A percentile compares a stretch with the other conserved stretches of the same genome.
phyloP scores from a whole-genome alignment of 495 filamentous ascomycete species.

The Penicillium coprophilum region DNA sequence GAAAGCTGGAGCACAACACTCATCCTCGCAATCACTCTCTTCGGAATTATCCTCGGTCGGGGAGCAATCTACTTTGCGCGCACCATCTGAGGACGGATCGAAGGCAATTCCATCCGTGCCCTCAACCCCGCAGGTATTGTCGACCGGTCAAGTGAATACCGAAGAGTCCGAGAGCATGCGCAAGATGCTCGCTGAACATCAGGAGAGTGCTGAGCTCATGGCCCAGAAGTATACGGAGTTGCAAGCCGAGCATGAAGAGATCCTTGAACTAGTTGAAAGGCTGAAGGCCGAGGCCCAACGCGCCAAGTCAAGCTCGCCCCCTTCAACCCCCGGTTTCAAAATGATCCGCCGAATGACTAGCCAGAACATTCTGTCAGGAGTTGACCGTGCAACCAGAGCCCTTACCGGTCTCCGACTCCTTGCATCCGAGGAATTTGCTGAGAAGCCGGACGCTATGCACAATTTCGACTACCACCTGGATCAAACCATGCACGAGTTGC shows the following conservation, averaged over 20 bases:
- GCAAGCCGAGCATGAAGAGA: slow-evolving; percentile 75
- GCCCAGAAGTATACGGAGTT: slow-evolving; percentile 77
- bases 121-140: slow-evolving; percentile 15
- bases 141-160: slow-evolving; percentile 32
- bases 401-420: slow-evolving; percentile 86
- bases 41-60: slow-evolving; percentile 94
- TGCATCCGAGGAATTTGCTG: slow-evolving; percentile 79
- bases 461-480: slow-evolving; percentile 92
- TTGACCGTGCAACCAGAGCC: slow-evolving; percentile 91
- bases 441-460: slow-evolving; percentile 78
- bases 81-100: slow-evolving; percentile 55
- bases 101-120: slow-evolving; percentile 26
- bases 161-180: slow-evolving; percentile 72
- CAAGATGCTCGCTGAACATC: slow-evolving; percentile 70
- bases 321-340: slow-evolving; percentile 56
- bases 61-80: slow-evolving; percentile 70
- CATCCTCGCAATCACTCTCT: slow-evolving; percentile 91
- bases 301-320: slow-evolving; percentile 60
- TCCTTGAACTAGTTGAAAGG: slow-evolving; percentile 81
- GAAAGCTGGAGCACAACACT: slow-evolving; percentile 74
- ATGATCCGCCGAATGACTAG: slow-evolving; percentile 92
- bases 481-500: slow-evolving; percentile 87
- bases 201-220: slow-evolving; percentile 67
- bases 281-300: slow-evolving; percentile 83
- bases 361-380: slow-evolving; percentile 77